Conservation (phyloP, 441 rosid species). For the Theobroma grandiflorum region DNA sequence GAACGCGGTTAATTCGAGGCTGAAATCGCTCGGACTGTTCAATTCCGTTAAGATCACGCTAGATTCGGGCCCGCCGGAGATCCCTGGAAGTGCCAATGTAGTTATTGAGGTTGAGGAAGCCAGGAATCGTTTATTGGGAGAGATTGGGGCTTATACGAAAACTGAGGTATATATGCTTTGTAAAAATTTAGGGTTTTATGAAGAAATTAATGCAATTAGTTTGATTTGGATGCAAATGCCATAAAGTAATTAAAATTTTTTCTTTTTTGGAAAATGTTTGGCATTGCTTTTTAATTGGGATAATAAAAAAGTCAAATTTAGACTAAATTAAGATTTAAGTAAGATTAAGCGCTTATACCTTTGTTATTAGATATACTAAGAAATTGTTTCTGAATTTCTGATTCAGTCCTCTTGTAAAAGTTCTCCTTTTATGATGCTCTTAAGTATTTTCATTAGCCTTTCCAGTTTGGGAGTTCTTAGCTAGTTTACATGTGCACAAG, state of each 20-base stretch:
- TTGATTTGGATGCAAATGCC: background rate
- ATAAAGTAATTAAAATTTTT: background rate
- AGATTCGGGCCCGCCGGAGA: constrained; percentile 91
- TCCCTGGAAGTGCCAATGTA: constrained; percentile 87
- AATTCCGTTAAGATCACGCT: constrained; percentile 87
- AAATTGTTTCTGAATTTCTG: background rate
- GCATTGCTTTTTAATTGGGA: background rate
- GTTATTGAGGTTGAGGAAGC: constrained; percentile 77
- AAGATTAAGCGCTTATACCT: background rate
- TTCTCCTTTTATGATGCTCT: background rate
- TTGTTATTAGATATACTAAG: background rate
- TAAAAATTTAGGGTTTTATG: background rate
- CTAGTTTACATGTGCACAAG: background rate
- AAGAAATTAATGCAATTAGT: constrained; percentile 5
- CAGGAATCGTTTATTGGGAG: constrained; percentile 63
- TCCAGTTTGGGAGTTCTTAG: constrained; percentile 15
- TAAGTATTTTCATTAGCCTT: background rate
- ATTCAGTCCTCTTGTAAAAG: background rate
- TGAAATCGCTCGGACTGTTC: constrained; percentile 75
- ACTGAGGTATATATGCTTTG: constrained; percentile 63
- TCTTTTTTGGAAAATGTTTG: background rate
- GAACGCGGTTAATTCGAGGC: constrained; percentile 60
- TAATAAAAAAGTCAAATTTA: background rate
- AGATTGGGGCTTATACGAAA: constrained; percentile 78
- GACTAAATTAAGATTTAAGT: background rate